Evolutionary conservation across 1,139 yeast species (phyloP), one percentile per base, ranked within the genome.

Genomic region (Diutina neorugosa): DNA sequence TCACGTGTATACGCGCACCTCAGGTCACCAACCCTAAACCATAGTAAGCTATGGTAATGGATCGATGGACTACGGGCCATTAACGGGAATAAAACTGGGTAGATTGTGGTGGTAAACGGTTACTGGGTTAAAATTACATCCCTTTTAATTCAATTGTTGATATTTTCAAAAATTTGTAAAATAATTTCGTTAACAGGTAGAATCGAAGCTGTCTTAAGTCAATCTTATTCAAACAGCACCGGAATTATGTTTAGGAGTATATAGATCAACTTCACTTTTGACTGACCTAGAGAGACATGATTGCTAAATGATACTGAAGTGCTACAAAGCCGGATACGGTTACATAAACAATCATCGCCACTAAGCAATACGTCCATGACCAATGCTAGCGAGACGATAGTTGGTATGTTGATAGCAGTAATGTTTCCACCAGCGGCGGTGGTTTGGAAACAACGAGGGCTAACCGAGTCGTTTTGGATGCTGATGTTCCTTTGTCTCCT

Each of bases 391-490:
- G 14, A 31, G 1, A 11, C n/a, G 6, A 71, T 74, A 55, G 67
- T 74, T 57, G 75, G 70, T 54, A 55, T 71, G 56, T 69, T 74
- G 57, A 56, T 67, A 56, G 89, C 89, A 53, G 55, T 84, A 53
- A 68, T 84, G 59, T 69, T 84, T 60, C 91, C 90, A 53, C 90
- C 90, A 53, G 71, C 83, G 60, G 87, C 90, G 42, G 90, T 84
- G 58, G 84, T 78, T 66, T 67, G 83, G 75, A 78, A 74, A 60
- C 37, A 46, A 16, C 76, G 73, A 60, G 90, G 90, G 55, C 74
- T 80, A 57, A 79, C 84, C 57, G 71, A 75, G 52, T 82, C 76
- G 51, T 78, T 84, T 64, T 71, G 84, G 68, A 76, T 84, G 63
- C 83, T 82, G 70, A 63, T 81, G 58, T 64, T 81, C 54, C 76